These are phyloP conservation scores for Cyberlindnera veronae DNA, from an alignment of 805 yeast species.

Conservation along the genomic window DNA sequence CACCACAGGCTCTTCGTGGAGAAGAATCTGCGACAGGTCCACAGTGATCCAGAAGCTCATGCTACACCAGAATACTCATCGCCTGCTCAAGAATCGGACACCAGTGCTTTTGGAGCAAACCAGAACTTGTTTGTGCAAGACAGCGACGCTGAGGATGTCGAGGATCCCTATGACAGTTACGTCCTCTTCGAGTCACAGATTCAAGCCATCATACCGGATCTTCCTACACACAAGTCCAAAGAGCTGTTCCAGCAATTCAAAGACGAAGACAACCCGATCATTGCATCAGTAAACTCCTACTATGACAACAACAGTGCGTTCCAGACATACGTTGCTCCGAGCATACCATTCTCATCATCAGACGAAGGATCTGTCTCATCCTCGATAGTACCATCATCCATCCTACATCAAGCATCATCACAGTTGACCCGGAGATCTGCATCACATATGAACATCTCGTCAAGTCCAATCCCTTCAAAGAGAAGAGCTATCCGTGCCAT, in stretches of 20 bases:
- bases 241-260: conserved; percentile 29
- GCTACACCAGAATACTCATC: neutral
- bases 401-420: neutral
- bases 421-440: neutral
- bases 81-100: neutral
- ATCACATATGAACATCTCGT: neutral
- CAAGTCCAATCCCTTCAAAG: neutral
- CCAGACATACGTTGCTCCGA: conserved; percentile 1
- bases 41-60: conserved; percentile 4
- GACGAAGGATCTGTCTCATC: too few species aligned
- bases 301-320: conserved; percentile 9
- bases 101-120: neutral
- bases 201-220: conserved; percentile 34
- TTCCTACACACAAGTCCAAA: conserved; percentile 22
- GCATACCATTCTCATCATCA: too few species aligned
- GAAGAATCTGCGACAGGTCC: neutral
- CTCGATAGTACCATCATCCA: too few species aligned
- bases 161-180: conserved; percentile 22
- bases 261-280: conserved; percentile 27
- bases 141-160: conserved; percentile 18
- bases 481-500: neutral
- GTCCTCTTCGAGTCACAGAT: conserved; percentile 31
- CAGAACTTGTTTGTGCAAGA: conserved; percentile 16
- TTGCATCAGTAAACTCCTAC: conserved; percentile 36
- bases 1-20: conserved; percentile 6